Conservation (phyloP, 805 yeast species). For the Saturnispora halmiae region DNA sequence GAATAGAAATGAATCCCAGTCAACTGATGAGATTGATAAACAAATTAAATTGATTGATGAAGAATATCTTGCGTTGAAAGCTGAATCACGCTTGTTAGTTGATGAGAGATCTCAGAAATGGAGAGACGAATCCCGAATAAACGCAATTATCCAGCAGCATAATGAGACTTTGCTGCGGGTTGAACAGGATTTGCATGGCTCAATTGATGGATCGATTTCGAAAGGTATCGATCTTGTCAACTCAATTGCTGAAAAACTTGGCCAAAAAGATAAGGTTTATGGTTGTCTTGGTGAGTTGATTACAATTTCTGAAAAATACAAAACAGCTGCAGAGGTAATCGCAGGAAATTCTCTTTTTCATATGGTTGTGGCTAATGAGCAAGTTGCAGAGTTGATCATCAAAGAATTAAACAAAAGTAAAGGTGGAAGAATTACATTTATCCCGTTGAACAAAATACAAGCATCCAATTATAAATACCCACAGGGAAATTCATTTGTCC, state of each 20-base stretch:
- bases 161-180: conserved; percentile 45
- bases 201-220: conserved; percentile 65
- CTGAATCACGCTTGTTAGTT: conserved; percentile 35
- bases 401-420: conserved; percentile 60
- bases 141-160: conserved; percentile 43
- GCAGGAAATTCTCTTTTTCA: conserved; percentile 85
- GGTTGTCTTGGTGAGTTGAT: conserved; percentile 86
- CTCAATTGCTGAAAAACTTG: conserved; percentile 50
- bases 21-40: conserved; percentile 25
- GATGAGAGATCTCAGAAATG: conserved; percentile 67
- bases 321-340: conserved; percentile 77
- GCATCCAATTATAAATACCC: conserved; percentile 46
- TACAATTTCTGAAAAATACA: conserved; percentile 70
- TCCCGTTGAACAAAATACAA: conserved; percentile 71
- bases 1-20: neutral
- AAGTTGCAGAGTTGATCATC: conserved; percentile 72
- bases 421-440: conserved; percentile 81
- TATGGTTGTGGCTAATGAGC: conserved; percentile 81
- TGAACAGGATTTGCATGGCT: conserved; percentile 53
- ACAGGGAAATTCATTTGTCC: conserved; percentile 56
- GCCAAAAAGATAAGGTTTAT: conserved; percentile 49
- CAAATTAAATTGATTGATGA: conserved; percentile 16
- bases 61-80: conserved; percentile 27
- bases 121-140: conserved; percentile 67
- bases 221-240: conserved; percentile 63